Conservation (phyloP, 176 grass and related monocot genomes). For the Rhipidocladum racemiflorum region DNA sequence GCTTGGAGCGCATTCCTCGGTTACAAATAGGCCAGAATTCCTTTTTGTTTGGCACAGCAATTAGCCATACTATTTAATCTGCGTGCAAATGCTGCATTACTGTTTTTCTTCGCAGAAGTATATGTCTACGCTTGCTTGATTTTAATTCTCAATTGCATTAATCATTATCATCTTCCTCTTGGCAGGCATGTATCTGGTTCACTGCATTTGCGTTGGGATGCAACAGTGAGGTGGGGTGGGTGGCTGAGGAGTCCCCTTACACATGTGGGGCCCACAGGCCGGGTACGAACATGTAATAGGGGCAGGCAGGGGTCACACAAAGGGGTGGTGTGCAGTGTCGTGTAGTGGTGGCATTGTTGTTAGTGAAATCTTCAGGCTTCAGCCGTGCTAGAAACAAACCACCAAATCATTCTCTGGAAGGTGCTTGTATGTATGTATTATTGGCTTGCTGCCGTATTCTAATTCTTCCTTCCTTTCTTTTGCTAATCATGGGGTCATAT, state of each 20-base stretch:
- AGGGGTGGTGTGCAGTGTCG: not conserved
- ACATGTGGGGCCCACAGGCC: not conserved
- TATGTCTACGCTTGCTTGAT: not conserved
- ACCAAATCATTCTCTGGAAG: conserved; percentile 14
- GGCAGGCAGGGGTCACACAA: not conserved
- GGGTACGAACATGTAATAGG: not conserved
- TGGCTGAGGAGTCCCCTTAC: conserved; percentile 39
- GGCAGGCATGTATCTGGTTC: conserved; percentile 23
- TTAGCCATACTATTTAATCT: not conserved
- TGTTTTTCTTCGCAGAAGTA: not conserved
- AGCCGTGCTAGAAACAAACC: not conserved
- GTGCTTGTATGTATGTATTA: not conserved
- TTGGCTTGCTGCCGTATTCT: not conserved
- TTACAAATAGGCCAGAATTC: not conserved
- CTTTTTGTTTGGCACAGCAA: not conserved
- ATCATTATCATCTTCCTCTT: not conserved
- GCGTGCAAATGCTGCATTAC: not conserved
- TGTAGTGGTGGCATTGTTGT: not conserved
- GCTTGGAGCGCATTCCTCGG: not conserved
- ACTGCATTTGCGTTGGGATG: not conserved
- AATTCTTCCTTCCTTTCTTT: not conserved
- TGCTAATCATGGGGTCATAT: conserved; percentile 10
- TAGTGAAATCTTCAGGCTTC: not conserved
- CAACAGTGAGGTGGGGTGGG: not conserved
- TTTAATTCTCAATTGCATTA: not conserved